Base-by-base conservation (phyloP, 441 rosid species). In the Biscutella auriculata region DNA sequence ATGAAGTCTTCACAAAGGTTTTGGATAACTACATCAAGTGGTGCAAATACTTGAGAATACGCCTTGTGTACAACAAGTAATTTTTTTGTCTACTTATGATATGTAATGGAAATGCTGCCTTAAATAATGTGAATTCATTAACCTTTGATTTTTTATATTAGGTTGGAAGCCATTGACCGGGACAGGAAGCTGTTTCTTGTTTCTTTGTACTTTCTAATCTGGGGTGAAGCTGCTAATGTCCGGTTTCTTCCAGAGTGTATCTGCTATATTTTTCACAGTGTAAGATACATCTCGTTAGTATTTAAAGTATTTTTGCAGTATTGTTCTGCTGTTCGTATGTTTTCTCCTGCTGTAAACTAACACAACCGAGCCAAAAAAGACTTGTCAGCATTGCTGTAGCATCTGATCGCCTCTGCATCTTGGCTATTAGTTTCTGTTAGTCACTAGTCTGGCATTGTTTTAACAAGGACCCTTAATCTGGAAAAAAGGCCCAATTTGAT, bases 191-290 rank as follows among this genome's bases (percentile, higher is more conserved):
- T 94, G 70, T 90, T 85, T 67, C 77, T 94, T 65, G 85, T 94
- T 70, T 91, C 99, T 29, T 76, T 94, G 44, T 94, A 94, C 78
- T 90, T 85, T 69, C 88, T 88, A 27, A 79, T 94, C 66, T 94
- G 99, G 99, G 99, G 99, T 32, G 99, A 94, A 80, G 97, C 97
- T 72, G 99, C 97, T 69, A 94, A 94, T 76, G 83, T 88, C 73
- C 96, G 99, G 62, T 94, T 90, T 77, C 97, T 94, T 72, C 99
- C 99, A 2, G 99, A 94, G 70, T 88, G 97, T 75, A 74, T 94
- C 69, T 94, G 99, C 84, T 94, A 94, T 68, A 82, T 94, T 62
- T 94, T 94, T 77, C 99, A 94, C 74, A 68, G 79, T 66, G 99
- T 94, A 85, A 90, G 97, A 56, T 68, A 45, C 56, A 57, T 41